These are phyloP conservation scores for Wickerhamomyces canadensis DNA, from an alignment of 805 yeast species.

Conservation along the genomic window DNA sequence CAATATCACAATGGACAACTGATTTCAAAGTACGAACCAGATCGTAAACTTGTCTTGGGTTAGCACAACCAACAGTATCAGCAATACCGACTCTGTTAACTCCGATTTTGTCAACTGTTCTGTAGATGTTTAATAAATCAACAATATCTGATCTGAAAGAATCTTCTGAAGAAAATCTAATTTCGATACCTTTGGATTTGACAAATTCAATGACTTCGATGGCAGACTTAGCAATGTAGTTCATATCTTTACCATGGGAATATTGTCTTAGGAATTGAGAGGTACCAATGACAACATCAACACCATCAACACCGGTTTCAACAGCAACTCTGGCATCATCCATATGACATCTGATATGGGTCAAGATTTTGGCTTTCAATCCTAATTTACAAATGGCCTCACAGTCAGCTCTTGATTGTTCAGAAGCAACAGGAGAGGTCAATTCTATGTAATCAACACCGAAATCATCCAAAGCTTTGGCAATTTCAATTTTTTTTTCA, in stretches of 20 bases:
- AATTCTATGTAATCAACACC: constrained; percentile 98
- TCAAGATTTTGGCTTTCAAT: constrained; percentile 87
- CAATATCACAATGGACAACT: constrained; percentile 94
- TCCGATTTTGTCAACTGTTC: constrained; percentile 95
- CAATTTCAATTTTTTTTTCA: constrained; percentile 94
- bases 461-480: constrained; percentile 93
- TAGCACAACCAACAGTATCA: constrained; percentile 98
- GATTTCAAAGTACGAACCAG: constrained; percentile 88
- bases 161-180: constrained; percentile 95
- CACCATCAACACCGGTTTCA: constrained; percentile 98
- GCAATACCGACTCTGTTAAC: constrained; percentile 99
- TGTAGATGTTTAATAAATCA: constrained; percentile 89
- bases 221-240: constrained; percentile 92
- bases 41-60: constrained; percentile 98
- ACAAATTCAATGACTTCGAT: constrained; percentile 96
- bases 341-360: constrained; percentile 98
- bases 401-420: constrained; percentile 88
- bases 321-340: constrained; percentile 98
- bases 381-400: constrained; percentile 98
- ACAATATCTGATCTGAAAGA: constrained; percentile 96
- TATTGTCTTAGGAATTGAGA: constrained; percentile 91
- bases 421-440: constrained; percentile 97
- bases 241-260: constrained; percentile 98
- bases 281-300: constrained; percentile 96
- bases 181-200: constrained; percentile 94